These are phyloP conservation scores for Blastobotrys chiropterorum DNA, from an alignment of 805 yeast species.

Conservation along the genomic window DNA sequence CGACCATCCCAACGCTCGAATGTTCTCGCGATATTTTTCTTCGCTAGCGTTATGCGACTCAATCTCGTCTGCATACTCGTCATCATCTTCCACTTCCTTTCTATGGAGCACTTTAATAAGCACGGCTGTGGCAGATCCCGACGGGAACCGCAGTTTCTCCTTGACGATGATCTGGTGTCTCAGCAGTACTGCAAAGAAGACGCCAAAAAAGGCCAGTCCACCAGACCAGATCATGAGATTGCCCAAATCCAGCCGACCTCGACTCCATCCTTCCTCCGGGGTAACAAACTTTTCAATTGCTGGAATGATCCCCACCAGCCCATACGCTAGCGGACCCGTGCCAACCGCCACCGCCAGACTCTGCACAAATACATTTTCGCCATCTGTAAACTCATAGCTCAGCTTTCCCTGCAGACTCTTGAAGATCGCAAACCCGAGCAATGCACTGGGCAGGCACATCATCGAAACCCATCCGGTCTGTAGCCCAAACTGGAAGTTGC, in stretches of 20 bases:
- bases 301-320: constrained; percentile 91
- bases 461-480: constrained; percentile 99
- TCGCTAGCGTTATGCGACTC: constrained; percentile 6
- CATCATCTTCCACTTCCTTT: constrained; percentile 19
- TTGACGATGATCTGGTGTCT: constrained; percentile 80
- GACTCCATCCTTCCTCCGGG: constrained; percentile 63
- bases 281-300: constrained; percentile 88
- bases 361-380: constrained; percentile 89
- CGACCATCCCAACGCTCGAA: constrained; percentile 52
- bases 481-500: constrained; percentile 92
- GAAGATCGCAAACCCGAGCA: constrained; percentile 79
- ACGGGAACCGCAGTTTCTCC: constrained; percentile 86
- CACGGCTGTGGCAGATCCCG: constrained; percentile 95
- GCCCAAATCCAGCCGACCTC: constrained; percentile 33
- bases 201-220: constrained; percentile 91
- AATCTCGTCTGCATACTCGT: constrained; percentile 5
- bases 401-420: constrained; percentile 41
- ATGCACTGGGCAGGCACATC: constrained; percentile 96
- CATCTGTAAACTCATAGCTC: constrained; percentile 59
- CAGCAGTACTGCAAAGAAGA: constrained; percentile 87
- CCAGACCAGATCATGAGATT: constrained; percentile 75
- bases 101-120: constrained; percentile 75
- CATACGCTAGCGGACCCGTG: constrained; percentile 94
- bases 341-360: constrained; percentile 96
- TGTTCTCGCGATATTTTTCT: constrained; percentile 34